Base-by-base conservation (phyloP, 306 rosid genomes). In the Sicyos edulis region DNA sequence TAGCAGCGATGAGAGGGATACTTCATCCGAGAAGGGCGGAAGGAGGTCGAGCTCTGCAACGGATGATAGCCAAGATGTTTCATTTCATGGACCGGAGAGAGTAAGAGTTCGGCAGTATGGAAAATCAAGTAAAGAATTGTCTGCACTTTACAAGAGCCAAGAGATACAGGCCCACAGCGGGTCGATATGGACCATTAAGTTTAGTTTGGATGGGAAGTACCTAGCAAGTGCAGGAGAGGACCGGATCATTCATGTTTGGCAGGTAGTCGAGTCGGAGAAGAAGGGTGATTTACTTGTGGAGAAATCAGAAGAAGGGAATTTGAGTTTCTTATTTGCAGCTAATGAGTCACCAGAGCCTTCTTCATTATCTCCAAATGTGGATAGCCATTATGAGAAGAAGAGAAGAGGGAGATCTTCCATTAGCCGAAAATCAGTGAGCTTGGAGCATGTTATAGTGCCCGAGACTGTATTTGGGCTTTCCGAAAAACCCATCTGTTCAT, bases 161-260 rank as follows among this genome's bases (percentile, higher is more conserved):
- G 99, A 95, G 92, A 89, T 95, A 75, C 97, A 84, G 61, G 99
- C 97, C 14, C 99, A 95, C 76, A 85, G 44, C 73, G 97, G 97
- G 75, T 87, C 95, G 0, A 91, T 95, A 58, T 95, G 99, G 99
- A 89, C 87, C 53, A 87, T 95, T 50, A 91, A 86, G 89, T 95
- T 95, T 79, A 95, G 99, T 78, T 84, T 95, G 86, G 97, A 95
- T 72, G 99, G 99, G n/a, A 87, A 89, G 75, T 89, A 87, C 74
- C 84, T 95, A 60, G 99, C 97, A 0, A 95, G 97, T 81, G 99
- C 99, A 0, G 99, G 99, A 34, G 99, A 95, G 88, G 99, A 95
- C 82, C 67, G 96, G 52, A 92, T 87, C 50, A 95, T 95, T 80
- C 99, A 91, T 78, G 84, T 95, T 62, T 95, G 99, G 99, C 84